Evolutionary conservation across 768 basidiomycete genomes (phyloP), one percentile per base, ranked within the genome.

Genomic region (Boletus tylopilopsis): DNA sequence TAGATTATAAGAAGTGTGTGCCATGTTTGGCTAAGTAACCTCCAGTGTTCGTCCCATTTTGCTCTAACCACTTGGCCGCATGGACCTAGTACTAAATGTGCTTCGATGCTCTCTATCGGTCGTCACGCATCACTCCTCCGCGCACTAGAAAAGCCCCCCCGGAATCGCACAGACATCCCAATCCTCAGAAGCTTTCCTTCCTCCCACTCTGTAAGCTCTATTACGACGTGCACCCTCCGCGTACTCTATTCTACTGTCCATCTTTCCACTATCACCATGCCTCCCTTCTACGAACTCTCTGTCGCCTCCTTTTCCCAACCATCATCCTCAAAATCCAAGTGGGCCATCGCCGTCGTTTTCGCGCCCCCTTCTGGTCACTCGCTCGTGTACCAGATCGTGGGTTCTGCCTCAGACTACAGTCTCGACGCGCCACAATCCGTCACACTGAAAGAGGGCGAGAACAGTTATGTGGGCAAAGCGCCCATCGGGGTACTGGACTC

Each of bases 371-470:
- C 68, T 2, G 61, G 51, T 36, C 57, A 64, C 51, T 68, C 68
- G 1, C 55, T 68, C 45, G 43, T 68, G 13, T 68, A 68, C 49
- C 66, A 69, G 44, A 63, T 68, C 49, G 22, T 51, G 12, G 68
- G 68, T 24, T 58, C 63, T 0, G 16, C 47, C 22, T n/a, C 57
- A 33, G 61, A 68, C 56, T 69, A 64, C 42, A 51, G 55, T 23
- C 53, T 68, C 3, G 68, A 69, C 16, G 68, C 56, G 2, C 66
- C 66, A 2, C 66, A 68, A 49, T 68, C 66, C 2, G 66, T 69
- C 51, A 64, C 68, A 0, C 57, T 68, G 6, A 63, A 61, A 41
- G 57, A 47, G 36, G 67, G 67, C 32, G 65, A 67, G 38, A 64
- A 57, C 29, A 63, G 54, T 18, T 67, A 67, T 32, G 6, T 44